Conservation (phyloP, 176 grass and related monocot genomes). For the Musa troglodytarum region DNA sequence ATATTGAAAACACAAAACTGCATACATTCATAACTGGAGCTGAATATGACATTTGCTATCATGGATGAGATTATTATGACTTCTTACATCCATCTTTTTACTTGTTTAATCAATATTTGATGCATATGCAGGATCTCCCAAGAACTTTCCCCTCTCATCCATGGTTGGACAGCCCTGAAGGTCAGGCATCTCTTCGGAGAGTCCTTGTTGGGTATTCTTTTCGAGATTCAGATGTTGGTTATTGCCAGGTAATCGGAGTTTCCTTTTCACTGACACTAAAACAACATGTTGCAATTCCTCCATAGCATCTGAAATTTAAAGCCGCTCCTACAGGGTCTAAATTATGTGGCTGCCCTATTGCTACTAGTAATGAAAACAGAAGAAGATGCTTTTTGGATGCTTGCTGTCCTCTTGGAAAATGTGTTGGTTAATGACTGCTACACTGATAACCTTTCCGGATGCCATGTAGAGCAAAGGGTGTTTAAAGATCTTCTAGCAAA, state of each 20-base stretch:
- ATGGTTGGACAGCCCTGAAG: conserved; percentile 75
- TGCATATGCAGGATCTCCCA: conserved; percentile 64
- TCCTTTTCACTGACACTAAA: background rate
- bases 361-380: conserved; percentile 86
- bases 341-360: conserved; percentile 90
- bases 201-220: conserved; percentile 97
- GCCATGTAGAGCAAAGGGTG: conserved; percentile 93
- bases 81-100: background rate
- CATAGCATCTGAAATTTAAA: background rate
- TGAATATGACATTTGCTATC: background rate
- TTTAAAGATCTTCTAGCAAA: conserved; percentile 94
- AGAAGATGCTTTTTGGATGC: conserved; percentile 99
- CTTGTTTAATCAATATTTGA: background rate
- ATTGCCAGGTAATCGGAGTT: conserved; percentile 62
- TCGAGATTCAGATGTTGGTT: conserved; percentile 97
- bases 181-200: conserved; percentile 76
- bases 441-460: conserved; percentile 91
- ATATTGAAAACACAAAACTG: background rate
- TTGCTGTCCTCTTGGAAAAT: conserved; percentile 90
- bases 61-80: background rate
- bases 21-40: background rate
- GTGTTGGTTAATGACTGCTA: conserved; percentile 95
- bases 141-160: conserved; percentile 91
- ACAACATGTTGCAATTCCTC: background rate
- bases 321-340: conserved; percentile 54